Base-by-base conservation (phyloP, 164 flowering plant genomes). In the Litsea cubeba region DNA sequence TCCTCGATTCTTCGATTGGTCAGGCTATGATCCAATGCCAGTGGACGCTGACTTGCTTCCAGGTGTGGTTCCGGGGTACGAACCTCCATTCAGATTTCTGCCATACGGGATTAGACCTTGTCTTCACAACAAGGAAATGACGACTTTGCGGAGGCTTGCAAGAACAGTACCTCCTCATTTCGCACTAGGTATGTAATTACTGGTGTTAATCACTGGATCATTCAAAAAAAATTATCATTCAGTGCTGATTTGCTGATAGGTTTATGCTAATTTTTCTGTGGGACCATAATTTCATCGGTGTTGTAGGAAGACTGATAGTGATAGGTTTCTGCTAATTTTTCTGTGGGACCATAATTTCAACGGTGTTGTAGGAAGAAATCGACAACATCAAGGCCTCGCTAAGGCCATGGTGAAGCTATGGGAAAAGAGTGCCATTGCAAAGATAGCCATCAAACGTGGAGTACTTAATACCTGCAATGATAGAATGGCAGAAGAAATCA, bases 1-100 rank as follows among this genome's bases (percentile, higher is more conserved):
- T 46, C 98, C 97, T 25, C 82, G 95, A 50, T 93, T 82, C 71
- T 70, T 26, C 30, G 97, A 95, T 86, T 93, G 98, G 99, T 77
- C 92, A 17, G 99, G 98, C 54, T 82, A 79, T 54, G 87, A 83
- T 26, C 97, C 99, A 40, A 71, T 84, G 76, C 98, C 99, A 62
- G 89, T 95, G 67, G 97, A 95, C 85, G 99, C 99, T 18, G 98
- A 95, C 82, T 76, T 88, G 81, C 92, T 95, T 77, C 97, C 94
- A 69, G 40, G 79, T 63, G 75, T 85, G 54, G 84, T 92, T 78
- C 87, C 85, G 50, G 95, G 82, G 35, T 95, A 88, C 74, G 84
- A 80, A 72, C 76, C 90, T 69, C 98, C 99, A 30, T 85, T 88
- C 73, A 85, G 99, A 80, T 85, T 89, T 76, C 91, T 93, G 62